Conservation (phyloP, 345 rosid species). For the Citrus trifoliata region DNA sequence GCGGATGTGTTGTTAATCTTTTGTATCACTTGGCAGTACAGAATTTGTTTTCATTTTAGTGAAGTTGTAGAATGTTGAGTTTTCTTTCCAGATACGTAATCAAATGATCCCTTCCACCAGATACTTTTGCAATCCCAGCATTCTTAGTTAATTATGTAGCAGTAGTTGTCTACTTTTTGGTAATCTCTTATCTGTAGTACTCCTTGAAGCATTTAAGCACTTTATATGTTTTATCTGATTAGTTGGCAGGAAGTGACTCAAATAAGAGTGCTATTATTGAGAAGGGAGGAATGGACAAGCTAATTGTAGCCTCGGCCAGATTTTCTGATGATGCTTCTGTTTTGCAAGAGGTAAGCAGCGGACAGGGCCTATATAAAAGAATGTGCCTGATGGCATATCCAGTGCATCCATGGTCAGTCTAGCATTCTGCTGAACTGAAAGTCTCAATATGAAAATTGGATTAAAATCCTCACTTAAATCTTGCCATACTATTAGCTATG, state of each 20-base stretch:
- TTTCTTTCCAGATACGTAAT: background rate
- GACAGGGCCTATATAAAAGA: background rate
- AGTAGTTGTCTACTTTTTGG: background rate
- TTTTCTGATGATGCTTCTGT: constrained; percentile 81
- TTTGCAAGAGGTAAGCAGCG: constrained; percentile 69
- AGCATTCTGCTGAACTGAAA: background rate
- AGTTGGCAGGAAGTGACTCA: constrained; percentile 96
- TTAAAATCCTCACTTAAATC: too few species aligned
- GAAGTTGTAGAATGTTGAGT: background rate
- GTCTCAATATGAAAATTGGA: background rate
- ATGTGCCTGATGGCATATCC: background rate
- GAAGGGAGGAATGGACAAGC: constrained; percentile 66
- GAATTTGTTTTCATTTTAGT: background rate
- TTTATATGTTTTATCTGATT: constrained; percentile 18
- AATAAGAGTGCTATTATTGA: constrained; percentile 78
- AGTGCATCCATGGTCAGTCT: background rate
- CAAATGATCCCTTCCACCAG: background rate
- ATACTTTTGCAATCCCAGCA: background rate
- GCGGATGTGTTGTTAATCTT: background rate
- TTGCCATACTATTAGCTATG: background rate
- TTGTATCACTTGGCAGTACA: background rate
- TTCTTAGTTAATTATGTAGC: background rate
- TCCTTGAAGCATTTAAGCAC: constrained; percentile 3
- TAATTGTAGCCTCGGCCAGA: constrained; percentile 62
- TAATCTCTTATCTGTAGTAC: background rate